Conservation (phyloP, 352 stramenopile species). For the Globisporangium echinulatum region DNA sequence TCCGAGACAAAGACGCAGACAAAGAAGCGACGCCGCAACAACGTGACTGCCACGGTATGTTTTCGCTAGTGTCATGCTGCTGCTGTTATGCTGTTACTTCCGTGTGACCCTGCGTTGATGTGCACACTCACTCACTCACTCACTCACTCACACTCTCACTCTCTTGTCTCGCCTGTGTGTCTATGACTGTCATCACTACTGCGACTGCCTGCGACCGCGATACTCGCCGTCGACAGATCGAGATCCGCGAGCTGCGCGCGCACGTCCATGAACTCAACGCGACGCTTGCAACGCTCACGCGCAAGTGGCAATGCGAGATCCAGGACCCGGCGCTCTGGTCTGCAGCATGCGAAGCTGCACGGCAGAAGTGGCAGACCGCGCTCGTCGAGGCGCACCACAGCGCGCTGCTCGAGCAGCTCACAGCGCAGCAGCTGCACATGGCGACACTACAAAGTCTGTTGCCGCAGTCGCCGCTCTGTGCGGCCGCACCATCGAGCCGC, state of each 20-base stretch:
- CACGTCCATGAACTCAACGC: constrained; percentile 2
- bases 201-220: too few relatives aligned
- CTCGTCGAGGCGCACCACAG: constrained; percentile 7
- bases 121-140: neutral
- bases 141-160: neutral
- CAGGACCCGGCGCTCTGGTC: neutral
- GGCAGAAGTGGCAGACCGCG: constrained; percentile 6
- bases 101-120: neutral
- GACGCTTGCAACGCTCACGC: neutral
- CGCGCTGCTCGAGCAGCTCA: constrained; percentile 2
- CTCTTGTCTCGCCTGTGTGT: neutral
- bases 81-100: neutral
- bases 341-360: constrained; percentile 1
- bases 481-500: neutral
- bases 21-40: constrained; percentile 8
- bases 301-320: constrained; percentile 2
- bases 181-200: too few relatives aligned
- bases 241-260: constrained; percentile 4
- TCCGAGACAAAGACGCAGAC: neutral
- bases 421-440: constrained; percentile 9
- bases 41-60: constrained; percentile 6
- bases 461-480: constrained; percentile 5
- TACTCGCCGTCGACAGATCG: neutral
- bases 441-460: constrained; percentile 8
- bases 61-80: neutral